These are phyloP conservation scores for Fusarium pseudograminearum DNA, from an alignment of 2,329 filamentous ascomycete genomes.

Conservation along the genomic window DNA sequence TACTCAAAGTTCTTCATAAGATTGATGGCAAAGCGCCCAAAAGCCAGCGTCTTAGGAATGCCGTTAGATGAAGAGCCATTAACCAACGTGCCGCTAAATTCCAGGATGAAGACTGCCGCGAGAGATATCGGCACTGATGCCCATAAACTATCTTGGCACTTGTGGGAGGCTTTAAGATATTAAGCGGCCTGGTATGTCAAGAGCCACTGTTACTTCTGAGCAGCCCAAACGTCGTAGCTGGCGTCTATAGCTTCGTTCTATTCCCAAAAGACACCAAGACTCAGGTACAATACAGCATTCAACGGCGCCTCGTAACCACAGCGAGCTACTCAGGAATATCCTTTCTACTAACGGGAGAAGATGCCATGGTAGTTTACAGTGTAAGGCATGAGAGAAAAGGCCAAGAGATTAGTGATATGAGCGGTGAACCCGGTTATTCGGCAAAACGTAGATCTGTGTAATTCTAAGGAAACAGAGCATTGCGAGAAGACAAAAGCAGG, in stretches of 20 bases:
- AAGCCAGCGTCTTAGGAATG: background rate
- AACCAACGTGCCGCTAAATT: background rate
- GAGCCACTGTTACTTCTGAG: background rate
- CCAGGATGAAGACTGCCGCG: background rate
- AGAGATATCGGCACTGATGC: background rate
- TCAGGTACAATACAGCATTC: constrained; percentile 1
- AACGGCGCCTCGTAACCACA: constrained; percentile 3
- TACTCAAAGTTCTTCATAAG: background rate
- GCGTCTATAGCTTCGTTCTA: background rate
- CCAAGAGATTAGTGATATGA: background rate
- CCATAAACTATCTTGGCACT: background rate
- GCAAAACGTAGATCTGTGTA: background rate
- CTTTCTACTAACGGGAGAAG: background rate
- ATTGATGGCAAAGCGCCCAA: background rate
- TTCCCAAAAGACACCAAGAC: background rate
- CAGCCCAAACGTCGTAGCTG: background rate
- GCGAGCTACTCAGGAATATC: background rate
- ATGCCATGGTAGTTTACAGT: background rate
- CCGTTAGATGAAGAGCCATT: background rate
- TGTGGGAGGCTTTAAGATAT: background rate
- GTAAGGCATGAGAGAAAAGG: background rate
- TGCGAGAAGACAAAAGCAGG: background rate
- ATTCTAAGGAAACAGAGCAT: background rate
- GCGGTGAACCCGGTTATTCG: background rate
- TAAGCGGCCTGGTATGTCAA: background rate